Base-by-base conservation (phyloP, 2,329 filamentous ascomycete species). In the Aureobasidium melanogenum region DNA sequence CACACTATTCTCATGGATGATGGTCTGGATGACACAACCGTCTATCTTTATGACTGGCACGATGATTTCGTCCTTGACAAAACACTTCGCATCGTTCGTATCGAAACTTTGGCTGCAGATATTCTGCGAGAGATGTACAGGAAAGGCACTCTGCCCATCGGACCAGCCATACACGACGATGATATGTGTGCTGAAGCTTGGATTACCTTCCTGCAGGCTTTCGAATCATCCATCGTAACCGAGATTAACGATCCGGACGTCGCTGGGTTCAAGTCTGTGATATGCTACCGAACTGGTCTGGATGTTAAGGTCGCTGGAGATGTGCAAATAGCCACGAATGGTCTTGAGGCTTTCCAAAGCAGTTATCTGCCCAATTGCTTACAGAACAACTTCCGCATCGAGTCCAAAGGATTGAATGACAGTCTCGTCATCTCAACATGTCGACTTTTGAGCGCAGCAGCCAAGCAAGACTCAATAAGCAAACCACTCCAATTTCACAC, bases 401-500 rank as follows among this genome's bases (percentile, higher is more conserved):
- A 88, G 52, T 79, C 85, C 51, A 82, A 83, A 57, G 79, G 80
- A 1, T 75, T 94, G 57, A 92, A 90, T 67, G 84, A 89, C 63
- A 82, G 84, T 63, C 73, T 93, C 3, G 84, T 94, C 1, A 81
- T 88, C 59, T 77, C 80, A 32, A 80, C 85, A 0, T 84, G 89
- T 7, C 76, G 80, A 48, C 71, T 85, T 30, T 80, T 93, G 7
- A 74, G 74, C 1, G 69, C 67, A 56, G 72, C 76, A 9, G 74
- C 78, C 39, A 73, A 76, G 34, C 71, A 70, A 19, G 71, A 70
- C 3, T 73, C 74, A 32, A 67, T 67, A 3, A 82, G 82, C 61
- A 94, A 93, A 70, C 88, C 89, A 0, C 77, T 95, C 14, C 90
- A 95, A 68, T 88, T 96, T 65, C 90, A 95, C 68, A 94, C 89